Evolutionary conservation across 139 green algal species (phyloP).

Genomic region (Chlorokybus atmophyticus): DNA sequence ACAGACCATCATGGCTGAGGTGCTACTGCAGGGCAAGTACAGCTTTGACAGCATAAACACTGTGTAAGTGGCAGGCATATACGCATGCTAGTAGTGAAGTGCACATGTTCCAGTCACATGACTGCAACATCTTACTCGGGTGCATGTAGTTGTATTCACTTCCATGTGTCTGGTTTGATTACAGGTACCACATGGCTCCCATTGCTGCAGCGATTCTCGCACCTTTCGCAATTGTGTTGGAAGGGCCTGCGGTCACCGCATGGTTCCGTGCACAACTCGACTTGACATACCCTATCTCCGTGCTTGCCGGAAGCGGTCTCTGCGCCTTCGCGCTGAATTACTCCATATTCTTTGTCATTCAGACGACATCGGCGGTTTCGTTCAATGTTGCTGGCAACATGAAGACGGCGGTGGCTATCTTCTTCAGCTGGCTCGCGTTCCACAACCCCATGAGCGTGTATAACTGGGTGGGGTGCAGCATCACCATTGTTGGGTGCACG

Average conservation of each 20-base stretch:
- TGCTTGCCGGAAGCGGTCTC: constrained; percentile 12
- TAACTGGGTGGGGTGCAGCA: too few species aligned
- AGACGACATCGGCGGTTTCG: constrained; percentile 23
- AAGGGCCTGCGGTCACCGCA: constrained; percentile 3
- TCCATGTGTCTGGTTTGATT: background rate
- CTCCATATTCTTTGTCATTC: constrained; percentile 30
- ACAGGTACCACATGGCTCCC: constrained; percentile 18
- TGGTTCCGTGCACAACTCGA: constrained; percentile 5
- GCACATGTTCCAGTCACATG: too few species aligned
- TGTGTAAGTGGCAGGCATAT: background rate
- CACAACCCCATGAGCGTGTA: too few species aligned
- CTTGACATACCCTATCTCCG: constrained; percentile 4
- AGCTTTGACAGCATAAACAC: constrained; percentile 27
- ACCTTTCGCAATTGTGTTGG: constrained; percentile 6
- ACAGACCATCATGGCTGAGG: background rate
- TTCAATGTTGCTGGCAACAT: constrained; percentile 29
- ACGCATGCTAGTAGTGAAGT: too few species aligned
- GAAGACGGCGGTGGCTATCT: constrained; percentile 23
- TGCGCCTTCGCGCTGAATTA: constrained; percentile 28
- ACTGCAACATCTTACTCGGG: too few species aligned
- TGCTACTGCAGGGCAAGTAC: constrained; percentile 24
- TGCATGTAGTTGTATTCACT: too few species aligned
- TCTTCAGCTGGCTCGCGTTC: too few species aligned
- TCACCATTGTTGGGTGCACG: too few species aligned
- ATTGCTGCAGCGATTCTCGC: constrained; percentile 16